These are phyloP conservation scores for Panus rudis DNA, from an alignment of 768 basidiomycete species.

Conservation along the genomic window DNA sequence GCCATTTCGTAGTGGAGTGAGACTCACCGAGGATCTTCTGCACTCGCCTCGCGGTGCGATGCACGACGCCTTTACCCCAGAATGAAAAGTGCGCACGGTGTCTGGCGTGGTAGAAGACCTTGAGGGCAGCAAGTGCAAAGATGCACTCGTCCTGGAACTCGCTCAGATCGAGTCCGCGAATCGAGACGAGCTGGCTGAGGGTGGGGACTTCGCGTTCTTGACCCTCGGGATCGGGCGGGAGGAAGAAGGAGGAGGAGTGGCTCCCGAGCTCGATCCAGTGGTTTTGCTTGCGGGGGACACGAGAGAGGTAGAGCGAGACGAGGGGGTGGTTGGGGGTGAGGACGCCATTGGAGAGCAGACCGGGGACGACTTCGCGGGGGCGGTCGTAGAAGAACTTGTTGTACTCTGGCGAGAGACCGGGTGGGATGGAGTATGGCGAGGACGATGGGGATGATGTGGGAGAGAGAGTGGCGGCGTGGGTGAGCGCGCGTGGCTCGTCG, in stretches of 20 bases:
- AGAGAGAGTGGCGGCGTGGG: no score
- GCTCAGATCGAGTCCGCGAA: constrained; percentile 4
- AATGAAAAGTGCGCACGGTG: constrained; percentile 59
- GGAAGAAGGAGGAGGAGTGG: constrained; percentile 3
- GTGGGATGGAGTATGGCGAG: no score
- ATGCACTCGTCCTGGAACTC: constrained; percentile 28
- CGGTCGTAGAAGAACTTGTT: constrained; percentile 13
- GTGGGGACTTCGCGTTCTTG: constrained; percentile 8
- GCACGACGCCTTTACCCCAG: constrained; percentile 48
- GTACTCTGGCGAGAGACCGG: constrained; percentile 14
- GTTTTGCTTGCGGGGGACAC: constrained; percentile 34
- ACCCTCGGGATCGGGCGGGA: constrained; percentile 3
- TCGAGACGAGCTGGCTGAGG: constrained; percentile 8
- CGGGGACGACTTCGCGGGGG: constrained; percentile 26
- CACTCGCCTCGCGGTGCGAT: constrained; percentile 43
- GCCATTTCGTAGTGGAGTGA: neutral
- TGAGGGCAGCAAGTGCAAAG: constrained; percentile 54
- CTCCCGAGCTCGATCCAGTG: constrained; percentile 26
- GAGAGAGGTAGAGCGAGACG: constrained; percentile 42
- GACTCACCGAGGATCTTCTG: constrained; percentile 48
- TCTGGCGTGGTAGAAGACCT: constrained; percentile 46
- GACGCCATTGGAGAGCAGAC: constrained; percentile 31
- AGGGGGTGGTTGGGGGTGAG: constrained; percentile 42
- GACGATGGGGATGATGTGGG: no score
- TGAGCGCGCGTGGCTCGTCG: no score